Evolutionary conservation across 345 rosid genomes (phyloP).

Genomic region (Bruguiera gymnorhiza): DNA sequence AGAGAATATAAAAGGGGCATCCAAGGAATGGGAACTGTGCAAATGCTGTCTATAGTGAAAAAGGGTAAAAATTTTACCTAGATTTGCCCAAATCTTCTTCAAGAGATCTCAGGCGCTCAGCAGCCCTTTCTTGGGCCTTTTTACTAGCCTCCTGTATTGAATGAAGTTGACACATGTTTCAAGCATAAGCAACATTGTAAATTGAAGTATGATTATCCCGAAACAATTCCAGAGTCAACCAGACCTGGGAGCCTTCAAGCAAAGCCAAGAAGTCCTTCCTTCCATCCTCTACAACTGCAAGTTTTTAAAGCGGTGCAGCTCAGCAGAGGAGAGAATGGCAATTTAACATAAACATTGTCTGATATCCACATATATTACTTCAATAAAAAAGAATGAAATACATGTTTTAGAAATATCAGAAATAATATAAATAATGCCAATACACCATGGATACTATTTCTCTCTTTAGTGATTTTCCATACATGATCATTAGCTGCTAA

Average conservation of each 20-base stretch:
- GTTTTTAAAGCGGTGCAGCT: neutral
- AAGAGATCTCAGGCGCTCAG: constrained; percentile 59
- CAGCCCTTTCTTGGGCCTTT: constrained; percentile 70
- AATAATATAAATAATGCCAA: no score
- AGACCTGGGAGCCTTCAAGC: constrained; percentile 87
- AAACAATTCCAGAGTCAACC: constrained; percentile 1
- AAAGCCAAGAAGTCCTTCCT: constrained; percentile 58
- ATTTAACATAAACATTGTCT: no score
- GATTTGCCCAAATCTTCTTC: constrained; percentile 76
- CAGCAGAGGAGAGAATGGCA: no score
- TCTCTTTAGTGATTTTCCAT: no score
- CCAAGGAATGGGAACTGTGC: no score
- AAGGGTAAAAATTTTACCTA: constrained; percentile 39
- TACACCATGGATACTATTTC: no score
- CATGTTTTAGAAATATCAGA: no score
- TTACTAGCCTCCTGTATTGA: constrained; percentile 67
- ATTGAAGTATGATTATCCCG: neutral
- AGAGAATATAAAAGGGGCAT: neutral
- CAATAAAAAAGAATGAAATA: no score
- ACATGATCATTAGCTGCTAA: no score
- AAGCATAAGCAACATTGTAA: neutral
- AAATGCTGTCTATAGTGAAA: neutral
- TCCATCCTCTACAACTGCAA: constrained; percentile 44
- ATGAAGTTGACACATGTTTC: constrained; percentile 13
- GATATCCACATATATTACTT: no score